Base-by-base conservation (phyloP, 495 filamentous ascomycete species). In the Neurospora sp. region DNA sequence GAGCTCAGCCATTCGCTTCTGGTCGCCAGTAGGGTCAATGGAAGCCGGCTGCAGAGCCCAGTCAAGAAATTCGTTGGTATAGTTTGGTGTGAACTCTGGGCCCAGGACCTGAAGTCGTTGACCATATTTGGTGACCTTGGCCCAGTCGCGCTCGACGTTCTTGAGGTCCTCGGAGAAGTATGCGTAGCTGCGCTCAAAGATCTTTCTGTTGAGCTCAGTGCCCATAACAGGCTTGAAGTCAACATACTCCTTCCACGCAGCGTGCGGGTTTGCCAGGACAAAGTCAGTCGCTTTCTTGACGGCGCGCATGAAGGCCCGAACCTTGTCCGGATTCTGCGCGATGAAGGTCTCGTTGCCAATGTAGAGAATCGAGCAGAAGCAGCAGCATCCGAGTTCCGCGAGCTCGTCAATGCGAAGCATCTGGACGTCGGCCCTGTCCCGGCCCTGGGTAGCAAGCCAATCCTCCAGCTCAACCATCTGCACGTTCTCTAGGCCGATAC, bases 341-440 rank as follows among this genome's bases (percentile, higher is more conserved):
- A 91, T 79, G 84, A 92, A 92, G 53, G 77, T 76, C 78, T 91
- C 89, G 78, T 91, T 81, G 77, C 83, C 83, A 70, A 92, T 92
- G 84, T 92, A 92, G 53, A 92, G 83, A 78, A 91, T 90, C 1
- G 88, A 89, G 82, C 89, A 91, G 86, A 91, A 91, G 84, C 90
- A 92, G 86, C 90, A 91, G 83, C 90, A 91, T 71, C 90, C 90
- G 39, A 91, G 81, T 78, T 90, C 88, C 72, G 89, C 90, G 59
- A 92, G 88, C 82, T 91, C 85, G 81, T 91, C 89, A 78, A 92
- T 91, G 77, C 89, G 89, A 27, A 91, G 86, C 89, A 91, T 92
- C 80, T 91, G 88, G 5, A 92, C 90, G 76, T 82, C 89, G 59
- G 80, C 82, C 76, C 84, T 86, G 69, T 87, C 85, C 3, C 89